Evolutionary conservation across 768 basidiomycete species (phyloP).

Genomic region (Paxillus rubicundulus): DNA sequence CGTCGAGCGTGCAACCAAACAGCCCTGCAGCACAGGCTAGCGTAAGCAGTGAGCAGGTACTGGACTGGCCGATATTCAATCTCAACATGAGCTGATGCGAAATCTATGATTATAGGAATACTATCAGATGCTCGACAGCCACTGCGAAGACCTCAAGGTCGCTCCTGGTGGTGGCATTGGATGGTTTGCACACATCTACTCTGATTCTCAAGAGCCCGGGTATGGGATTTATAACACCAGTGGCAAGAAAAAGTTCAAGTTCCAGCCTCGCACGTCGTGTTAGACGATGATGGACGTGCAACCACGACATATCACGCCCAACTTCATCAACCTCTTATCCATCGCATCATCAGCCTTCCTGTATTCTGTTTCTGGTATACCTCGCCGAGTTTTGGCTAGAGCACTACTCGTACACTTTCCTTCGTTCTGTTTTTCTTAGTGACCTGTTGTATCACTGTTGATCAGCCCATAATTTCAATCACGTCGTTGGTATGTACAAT

Average conservation of each 20-base stretch:
- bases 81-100: background rate
- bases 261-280: slow-evolving; percentile 62
- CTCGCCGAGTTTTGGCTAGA: slow-evolving; percentile 65
- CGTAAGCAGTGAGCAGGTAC: slow-evolving; percentile 59
- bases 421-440: slow-evolving; percentile 66
- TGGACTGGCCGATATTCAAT: slow-evolving; percentile 11
- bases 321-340: background rate
- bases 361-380: background rate
- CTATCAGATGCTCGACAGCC: slow-evolving; percentile 57
- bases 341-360: background rate
- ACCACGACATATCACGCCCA: background rate
- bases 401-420: slow-evolving; percentile 98
- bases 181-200: slow-evolving; percentile 83
- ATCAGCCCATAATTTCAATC: background rate
- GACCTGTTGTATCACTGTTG: background rate
- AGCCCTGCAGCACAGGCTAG: slow-evolving; percentile 58
- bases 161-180: slow-evolving; percentile 63
- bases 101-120: slow-evolving; percentile 39
- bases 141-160: slow-evolving; percentile 61
- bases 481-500: background rate
- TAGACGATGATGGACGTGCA: slow-evolving; percentile 23
- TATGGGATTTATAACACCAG: slow-evolving; percentile 61
- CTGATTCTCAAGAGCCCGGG: slow-evolving; percentile 61
- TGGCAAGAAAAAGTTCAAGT: slow-evolving; percentile 58
- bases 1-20: slow-evolving; percentile 60